A percentile compares a stretch with the other conserved stretches of the same genome.
Conservation (phyloP, 495 filamentous ascomycete species). For the Penicillium dipodomyicola region DNA sequence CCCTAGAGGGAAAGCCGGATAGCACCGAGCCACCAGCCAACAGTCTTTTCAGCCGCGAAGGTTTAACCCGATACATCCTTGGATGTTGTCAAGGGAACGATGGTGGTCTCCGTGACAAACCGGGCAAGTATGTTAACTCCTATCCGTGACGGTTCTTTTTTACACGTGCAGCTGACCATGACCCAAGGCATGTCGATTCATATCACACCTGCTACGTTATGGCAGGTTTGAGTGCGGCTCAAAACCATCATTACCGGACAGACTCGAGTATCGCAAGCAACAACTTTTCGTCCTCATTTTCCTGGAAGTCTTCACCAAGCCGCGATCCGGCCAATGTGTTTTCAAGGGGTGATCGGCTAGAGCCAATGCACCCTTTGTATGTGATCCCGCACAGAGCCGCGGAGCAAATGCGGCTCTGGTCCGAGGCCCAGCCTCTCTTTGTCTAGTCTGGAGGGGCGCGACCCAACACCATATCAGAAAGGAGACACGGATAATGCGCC, state of each 20-base stretch:
- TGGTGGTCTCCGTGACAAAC: constrained; percentile 92
- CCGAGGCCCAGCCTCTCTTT: constrained; percentile 38
- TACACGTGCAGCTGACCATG: constrained; percentile 17
- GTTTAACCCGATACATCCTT: constrained; percentile 82
- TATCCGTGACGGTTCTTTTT: not conserved
- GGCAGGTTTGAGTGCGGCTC: constrained; percentile 76
- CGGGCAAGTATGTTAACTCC: constrained; percentile 67
- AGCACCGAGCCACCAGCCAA: constrained; percentile 27
- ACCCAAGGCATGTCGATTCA: constrained; percentile 70
- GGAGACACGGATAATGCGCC: constrained; percentile 3
- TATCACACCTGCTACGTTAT: constrained; percentile 94
- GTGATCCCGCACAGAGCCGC: constrained; percentile 72
- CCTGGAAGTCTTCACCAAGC: constrained; percentile 58
- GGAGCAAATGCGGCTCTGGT: constrained; percentile 62
- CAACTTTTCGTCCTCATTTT: constrained; percentile 55
- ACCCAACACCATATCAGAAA: constrained; percentile 13
- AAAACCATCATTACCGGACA: constrained; percentile 69
- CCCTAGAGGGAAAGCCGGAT: constrained; percentile 52
- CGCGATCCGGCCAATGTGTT: constrained; percentile 47
- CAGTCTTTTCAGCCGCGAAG: constrained; percentile 77
- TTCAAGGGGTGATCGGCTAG: constrained; percentile 47
- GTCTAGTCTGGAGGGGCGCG: constrained; percentile 13
- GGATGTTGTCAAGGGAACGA: constrained; percentile 75
- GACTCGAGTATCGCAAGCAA: constrained; percentile 37
- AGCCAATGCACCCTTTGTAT: constrained; percentile 76